phyloP scores from a whole-genome alignment of 1,284 basidiomycete species.

The Pascua sp. region DNA sequence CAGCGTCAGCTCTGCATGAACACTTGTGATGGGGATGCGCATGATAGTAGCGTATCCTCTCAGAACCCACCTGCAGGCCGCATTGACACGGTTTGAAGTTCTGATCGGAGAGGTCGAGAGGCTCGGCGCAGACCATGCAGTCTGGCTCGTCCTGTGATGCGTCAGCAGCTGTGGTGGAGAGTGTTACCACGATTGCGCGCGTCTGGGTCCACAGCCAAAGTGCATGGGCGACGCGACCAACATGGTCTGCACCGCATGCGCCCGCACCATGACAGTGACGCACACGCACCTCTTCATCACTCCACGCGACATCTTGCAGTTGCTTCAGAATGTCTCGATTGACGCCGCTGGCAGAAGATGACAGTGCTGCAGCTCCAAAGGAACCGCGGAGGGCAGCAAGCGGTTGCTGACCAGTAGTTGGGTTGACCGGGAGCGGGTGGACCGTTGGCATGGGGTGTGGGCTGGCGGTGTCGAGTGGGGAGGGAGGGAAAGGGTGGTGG shows the following conservation, averaged over 20 bases:
- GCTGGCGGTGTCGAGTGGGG: neutral
- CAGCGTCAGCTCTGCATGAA: neutral
- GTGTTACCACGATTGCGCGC: neutral
- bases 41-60: too few relatives aligned
- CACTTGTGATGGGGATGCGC: too few relatives aligned
- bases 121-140: conserved; percentile 96
- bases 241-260: neutral
- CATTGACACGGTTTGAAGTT: conserved; percentile 99
- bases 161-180: neutral
- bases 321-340: conserved; percentile 53
- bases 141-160: conserved; percentile 82
- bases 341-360: conserved; percentile 32
- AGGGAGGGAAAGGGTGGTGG: conserved; percentile 1
- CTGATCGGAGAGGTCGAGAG: conserved; percentile 97
- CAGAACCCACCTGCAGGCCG: conserved; percentile 79
- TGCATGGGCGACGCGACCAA: neutral
- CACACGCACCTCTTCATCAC: conserved; percentile 74
- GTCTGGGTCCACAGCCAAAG: neutral
- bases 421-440: conserved; percentile 45
- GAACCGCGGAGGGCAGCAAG: conserved; percentile 23
- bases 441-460: conserved; percentile 25
- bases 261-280: conserved; percentile 14
- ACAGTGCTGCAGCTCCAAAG: conserved; percentile 21
- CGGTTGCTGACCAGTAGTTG: conserved; percentile 45
- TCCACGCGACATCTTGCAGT: conserved; percentile 97